Evolutionary conservation across 2,329 filamentous ascomycete species (phyloP).

Genomic region (Xylaria arbuscula): DNA sequence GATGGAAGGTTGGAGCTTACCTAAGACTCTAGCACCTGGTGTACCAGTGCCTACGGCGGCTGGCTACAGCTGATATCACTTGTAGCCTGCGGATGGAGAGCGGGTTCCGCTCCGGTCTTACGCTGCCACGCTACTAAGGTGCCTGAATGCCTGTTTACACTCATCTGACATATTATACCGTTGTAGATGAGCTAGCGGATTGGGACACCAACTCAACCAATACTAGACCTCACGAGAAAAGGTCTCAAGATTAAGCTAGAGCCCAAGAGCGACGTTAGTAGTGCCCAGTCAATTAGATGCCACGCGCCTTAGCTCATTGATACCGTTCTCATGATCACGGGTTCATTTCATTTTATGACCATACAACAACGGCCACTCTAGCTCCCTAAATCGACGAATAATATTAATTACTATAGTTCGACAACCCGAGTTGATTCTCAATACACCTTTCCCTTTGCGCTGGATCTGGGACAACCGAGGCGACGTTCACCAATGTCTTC

Average conservation of each 20-base stretch:
- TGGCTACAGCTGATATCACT: background rate
- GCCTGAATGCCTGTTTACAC: no score
- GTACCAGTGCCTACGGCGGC: no score
- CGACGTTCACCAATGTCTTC: conserved; percentile 45
- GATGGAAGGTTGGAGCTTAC: no score
- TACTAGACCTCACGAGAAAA: no score
- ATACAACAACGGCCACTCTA: background rate
- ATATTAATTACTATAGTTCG: background rate
- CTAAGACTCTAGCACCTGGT: no score
- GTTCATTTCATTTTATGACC: background rate
- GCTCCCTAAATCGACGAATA: background rate
- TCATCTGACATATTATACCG: no score
- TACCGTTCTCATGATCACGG: background rate
- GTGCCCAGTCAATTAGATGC: background rate
- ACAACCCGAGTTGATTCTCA: background rate
- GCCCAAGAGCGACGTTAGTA: background rate
- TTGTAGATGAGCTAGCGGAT: no score
- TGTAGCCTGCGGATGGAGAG: background rate
- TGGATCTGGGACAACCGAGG: conserved; percentile 13
- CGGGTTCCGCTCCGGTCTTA: no score
- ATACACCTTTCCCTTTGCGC: background rate
- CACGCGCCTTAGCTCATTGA: background rate
- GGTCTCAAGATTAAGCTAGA: background rate
- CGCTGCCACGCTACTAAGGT: no score
- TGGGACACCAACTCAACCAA: no score